phyloP scores from a whole-genome alignment of 495 filamentous ascomycete species.

The Cercophora scortea region DNA sequence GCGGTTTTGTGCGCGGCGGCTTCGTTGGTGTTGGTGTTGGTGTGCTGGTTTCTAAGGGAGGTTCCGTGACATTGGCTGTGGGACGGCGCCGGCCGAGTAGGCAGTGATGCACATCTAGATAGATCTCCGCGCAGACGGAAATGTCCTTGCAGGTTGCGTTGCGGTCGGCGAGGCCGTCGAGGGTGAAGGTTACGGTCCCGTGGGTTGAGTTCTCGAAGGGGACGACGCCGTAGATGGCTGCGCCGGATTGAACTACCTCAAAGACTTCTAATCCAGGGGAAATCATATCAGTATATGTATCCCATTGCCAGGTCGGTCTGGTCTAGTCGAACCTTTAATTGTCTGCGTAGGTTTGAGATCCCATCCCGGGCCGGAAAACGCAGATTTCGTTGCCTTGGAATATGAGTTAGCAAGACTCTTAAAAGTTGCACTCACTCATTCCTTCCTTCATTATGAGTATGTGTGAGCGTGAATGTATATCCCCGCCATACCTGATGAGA shows the following conservation, averaged over 20 bases:
- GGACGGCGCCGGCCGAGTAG: constrained; percentile 49
- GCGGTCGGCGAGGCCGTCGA: constrained; percentile 80
- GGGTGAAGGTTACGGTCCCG: constrained; percentile 78
- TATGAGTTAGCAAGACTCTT: background rate
- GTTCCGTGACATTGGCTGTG: background rate
- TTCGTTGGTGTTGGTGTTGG: background rate
- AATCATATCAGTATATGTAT: constrained; percentile 2
- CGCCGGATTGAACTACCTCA: constrained; percentile 57
- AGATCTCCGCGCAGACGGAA: constrained; percentile 69
- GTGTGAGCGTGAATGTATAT: too few species aligned
- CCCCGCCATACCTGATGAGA: constrained; percentile 97
- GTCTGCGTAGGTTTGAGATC: constrained; percentile 52
- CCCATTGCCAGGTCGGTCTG: too few species aligned
- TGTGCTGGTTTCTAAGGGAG: background rate
- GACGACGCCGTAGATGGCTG: constrained; percentile 66
- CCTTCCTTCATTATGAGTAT: constrained; percentile 37
- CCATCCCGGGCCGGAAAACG: constrained; percentile 47
- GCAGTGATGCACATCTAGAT: constrained; percentile 79
- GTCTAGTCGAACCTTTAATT: constrained; percentile 52
- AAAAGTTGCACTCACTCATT: too few species aligned
- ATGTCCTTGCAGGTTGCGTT: constrained; percentile 51
- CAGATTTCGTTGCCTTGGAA: constrained; percentile 57
- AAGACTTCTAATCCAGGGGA: constrained; percentile 61
- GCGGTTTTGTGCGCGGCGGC: constrained; percentile 20
- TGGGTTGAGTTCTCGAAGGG: constrained; percentile 96